Conservation (phyloP, 2,329 filamentous ascomycete species). For the Cylindrodendrum hubeiense region DNA sequence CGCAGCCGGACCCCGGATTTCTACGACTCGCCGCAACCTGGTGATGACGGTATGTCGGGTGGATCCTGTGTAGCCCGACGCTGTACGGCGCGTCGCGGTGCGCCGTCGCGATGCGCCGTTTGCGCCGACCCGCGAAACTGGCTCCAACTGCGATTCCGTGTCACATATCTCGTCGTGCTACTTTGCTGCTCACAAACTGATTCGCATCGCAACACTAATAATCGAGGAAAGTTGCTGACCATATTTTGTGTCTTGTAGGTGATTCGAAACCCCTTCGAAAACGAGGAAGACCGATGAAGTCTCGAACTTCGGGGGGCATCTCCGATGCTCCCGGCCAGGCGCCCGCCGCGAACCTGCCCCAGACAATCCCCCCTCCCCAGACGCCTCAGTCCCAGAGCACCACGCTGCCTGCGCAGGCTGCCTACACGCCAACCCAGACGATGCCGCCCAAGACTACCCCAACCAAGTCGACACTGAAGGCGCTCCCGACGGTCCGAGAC, state of each 20-base stretch:
- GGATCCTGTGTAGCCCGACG: conserved; percentile 50
- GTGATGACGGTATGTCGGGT: conserved; percentile 79
- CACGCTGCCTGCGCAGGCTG: conserved; percentile 57
- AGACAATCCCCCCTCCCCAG: conserved; percentile 62
- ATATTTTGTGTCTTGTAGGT: conserved; percentile 54
- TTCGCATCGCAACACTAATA: conserved; percentile 6
- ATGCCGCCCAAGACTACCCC: conserved; percentile 83
- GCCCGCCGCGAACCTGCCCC: conserved; percentile 57
- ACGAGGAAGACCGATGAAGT: conserved; percentile 73
- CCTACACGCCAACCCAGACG: conserved; percentile 55
- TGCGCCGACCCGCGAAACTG: conserved; percentile 31
- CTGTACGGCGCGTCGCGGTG: conserved; percentile 49
- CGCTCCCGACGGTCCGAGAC: conserved; percentile 93
- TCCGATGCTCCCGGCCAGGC: conserved; percentile 70
- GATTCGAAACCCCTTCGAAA: conserved; percentile 64
- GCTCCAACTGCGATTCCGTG: conserved; percentile 37
- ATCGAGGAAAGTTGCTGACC: conserved; percentile 34
- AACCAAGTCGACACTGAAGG: conserved; percentile 88
- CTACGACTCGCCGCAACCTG: conserved; percentile 65
- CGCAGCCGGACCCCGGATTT: conserved; percentile 81
- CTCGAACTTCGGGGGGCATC: conserved; percentile 62
- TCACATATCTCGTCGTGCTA: conserved; percentile 50
- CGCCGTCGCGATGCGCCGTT: conserved; percentile 36
- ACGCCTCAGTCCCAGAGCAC: conserved; percentile 66
- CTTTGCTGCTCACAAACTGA: conserved; percentile 36